These are phyloP conservation scores for Podaxis sp. DNA, from an alignment of 768 basidiomycete genomes.

Conservation along the genomic window DNA sequence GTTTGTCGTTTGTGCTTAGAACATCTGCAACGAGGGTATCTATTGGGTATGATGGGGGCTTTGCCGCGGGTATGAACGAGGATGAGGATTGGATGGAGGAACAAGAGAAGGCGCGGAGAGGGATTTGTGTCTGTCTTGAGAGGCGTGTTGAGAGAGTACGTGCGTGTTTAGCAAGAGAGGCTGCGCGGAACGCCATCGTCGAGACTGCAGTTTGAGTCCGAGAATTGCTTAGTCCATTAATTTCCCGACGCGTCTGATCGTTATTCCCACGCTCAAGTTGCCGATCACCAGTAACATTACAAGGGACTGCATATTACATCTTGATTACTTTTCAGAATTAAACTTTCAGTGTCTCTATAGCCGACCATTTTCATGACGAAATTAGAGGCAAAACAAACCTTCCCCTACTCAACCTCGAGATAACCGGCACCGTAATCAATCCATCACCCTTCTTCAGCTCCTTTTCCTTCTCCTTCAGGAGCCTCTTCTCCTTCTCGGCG, in stretches of 20 bases:
- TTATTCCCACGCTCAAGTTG: neutral
- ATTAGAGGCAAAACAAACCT: slow-evolving; percentile 9
- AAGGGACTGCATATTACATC: neutral
- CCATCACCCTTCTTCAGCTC: slow-evolving; percentile 12
- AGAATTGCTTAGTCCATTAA: neutral
- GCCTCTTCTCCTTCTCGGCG: slow-evolving; percentile 20
- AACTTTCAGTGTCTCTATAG: neutral
- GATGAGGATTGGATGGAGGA: slow-evolving; percentile 3
- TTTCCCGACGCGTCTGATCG: slow-evolving; percentile 4
- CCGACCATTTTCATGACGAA: neutral
- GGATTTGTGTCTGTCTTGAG: neutral
- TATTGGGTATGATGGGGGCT: neutral
- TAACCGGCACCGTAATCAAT: slow-evolving; percentile 1
- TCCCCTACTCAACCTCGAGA: slow-evolving; percentile 9
- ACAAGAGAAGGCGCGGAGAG: neutral
- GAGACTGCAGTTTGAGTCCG: neutral
- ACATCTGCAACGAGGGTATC: slow-evolving; percentile 10
- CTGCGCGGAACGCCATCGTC: slow-evolving; percentile 11
- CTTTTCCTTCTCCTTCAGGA: slow-evolving; percentile 20
- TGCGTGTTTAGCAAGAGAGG: neutral
- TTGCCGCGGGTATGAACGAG: neutral
- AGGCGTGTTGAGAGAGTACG: neutral
- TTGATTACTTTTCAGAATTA: neutral
- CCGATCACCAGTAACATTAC: neutral
- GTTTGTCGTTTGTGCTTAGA: slow-evolving; percentile 1